Evolutionary conservation across 2,329 filamentous ascomycete genomes (phyloP).

Genomic region (Sporothrix protearum): DNA sequence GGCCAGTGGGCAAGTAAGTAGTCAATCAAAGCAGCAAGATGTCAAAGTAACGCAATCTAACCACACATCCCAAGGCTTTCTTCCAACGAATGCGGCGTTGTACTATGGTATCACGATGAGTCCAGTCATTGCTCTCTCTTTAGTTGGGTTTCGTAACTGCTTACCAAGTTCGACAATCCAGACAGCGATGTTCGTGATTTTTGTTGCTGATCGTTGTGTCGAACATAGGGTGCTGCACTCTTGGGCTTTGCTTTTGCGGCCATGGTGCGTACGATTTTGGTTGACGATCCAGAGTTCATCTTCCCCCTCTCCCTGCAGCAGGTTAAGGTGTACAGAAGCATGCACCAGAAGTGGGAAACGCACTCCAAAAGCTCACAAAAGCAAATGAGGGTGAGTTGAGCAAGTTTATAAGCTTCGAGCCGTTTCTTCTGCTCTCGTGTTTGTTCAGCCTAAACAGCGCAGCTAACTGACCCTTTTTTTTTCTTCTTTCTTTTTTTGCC

Average conservation of each 20-base stretch:
- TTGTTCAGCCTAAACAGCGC: background rate
- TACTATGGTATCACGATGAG: slow-evolving; percentile 28
- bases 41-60: background rate
- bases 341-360: slow-evolving; percentile 25
- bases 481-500: background rate
- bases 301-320: slow-evolving; percentile 29
- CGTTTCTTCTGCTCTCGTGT: background rate
- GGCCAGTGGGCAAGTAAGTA: slow-evolving; percentile 30
- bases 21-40: too few relatives aligned
- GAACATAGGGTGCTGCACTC: slow-evolving; percentile 25
- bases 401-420: background rate
- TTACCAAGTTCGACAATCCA: background rate
- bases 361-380: background rate
- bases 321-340: slow-evolving; percentile 28
- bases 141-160: slow-evolving; percentile 15
- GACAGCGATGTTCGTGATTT: background rate
- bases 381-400: slow-evolving; percentile 12
- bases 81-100: slow-evolving; percentile 27
- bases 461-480: background rate
- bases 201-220: background rate
- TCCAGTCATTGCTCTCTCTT: slow-evolving; percentile 29
- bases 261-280: slow-evolving; percentile 28
- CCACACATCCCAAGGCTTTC: slow-evolving; percentile 35
- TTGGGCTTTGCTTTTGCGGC: slow-evolving; percentile 28
- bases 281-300: slow-evolving; percentile 30